Percentiles rank a stretch among this genome's conserved stretches.
phyloP scores from a whole-genome alignment of 306 rosid genomes.

The Sechiopsis laciniata region DNA sequence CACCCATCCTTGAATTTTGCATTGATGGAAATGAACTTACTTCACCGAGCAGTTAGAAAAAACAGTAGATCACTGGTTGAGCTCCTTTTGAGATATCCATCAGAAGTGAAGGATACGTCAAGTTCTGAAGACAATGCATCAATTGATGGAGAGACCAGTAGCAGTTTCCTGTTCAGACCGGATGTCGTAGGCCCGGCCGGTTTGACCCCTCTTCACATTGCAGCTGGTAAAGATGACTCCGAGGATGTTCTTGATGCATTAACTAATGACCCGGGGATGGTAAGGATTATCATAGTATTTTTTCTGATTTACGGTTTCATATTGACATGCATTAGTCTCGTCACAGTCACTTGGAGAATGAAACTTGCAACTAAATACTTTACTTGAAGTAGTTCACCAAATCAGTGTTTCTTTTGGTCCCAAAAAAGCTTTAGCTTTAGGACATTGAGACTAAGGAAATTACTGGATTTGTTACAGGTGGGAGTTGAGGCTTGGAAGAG shows the following conservation, averaged over 20 bases:
- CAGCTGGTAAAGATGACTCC: slow-evolving; percentile 57
- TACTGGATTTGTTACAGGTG: slow-evolving; percentile 39
- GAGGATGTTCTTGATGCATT: slow-evolving; percentile 76
- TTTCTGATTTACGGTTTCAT: slow-evolving; percentile 6
- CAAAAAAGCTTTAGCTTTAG: background rate
- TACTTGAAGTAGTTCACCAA: background rate
- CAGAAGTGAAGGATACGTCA: slow-evolving; percentile 31
- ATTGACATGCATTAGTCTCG: background rate
- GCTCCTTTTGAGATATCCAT: slow-evolving; percentile 52
- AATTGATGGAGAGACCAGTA: slow-evolving; percentile 25
- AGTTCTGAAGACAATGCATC: slow-evolving; percentile 38
- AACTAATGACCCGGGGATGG: slow-evolving; percentile 84
- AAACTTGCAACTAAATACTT: background rate
- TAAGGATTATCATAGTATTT: slow-evolving; percentile 27
- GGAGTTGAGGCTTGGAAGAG: slow-evolving; percentile 86
- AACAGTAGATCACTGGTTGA: slow-evolving; percentile 68
- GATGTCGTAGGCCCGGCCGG: slow-evolving; percentile 61
- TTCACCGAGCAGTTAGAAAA: slow-evolving; percentile 78
- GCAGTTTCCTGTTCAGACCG: slow-evolving; percentile 61
- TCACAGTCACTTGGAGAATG: background rate
- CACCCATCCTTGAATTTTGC: slow-evolving; percentile 49
- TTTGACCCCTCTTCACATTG: slow-evolving; percentile 81
- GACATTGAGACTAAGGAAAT: background rate
- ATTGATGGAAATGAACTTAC: slow-evolving; percentile 59
- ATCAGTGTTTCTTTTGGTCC: background rate